Conservation (phyloP, 2,329 filamentous ascomycete species). For the Zasmidium cellare region DNA sequence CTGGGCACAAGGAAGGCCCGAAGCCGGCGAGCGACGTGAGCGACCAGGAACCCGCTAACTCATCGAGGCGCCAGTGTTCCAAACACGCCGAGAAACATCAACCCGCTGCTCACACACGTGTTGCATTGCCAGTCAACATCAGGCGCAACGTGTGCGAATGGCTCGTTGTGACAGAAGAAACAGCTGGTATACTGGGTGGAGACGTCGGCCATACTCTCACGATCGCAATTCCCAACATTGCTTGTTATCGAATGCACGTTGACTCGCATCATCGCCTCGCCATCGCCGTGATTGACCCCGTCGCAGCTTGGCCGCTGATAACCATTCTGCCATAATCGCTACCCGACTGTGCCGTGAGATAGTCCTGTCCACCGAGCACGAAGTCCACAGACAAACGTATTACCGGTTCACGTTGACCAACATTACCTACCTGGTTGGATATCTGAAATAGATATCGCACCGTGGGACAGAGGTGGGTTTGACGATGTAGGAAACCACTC, state of each 20-base stretch:
- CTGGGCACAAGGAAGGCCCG: constrained; percentile 3
- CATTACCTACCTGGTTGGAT: too few species aligned
- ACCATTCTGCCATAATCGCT: background rate
- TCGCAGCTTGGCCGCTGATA: background rate
- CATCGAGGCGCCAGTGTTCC: background rate
- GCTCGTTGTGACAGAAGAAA: background rate
- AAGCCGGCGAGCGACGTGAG: constrained; percentile 5
- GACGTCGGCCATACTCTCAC: constrained; percentile 1
- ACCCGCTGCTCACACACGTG: background rate
- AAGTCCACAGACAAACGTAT: background rate
- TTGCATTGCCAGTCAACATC: background rate
- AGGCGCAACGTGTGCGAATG: constrained; percentile 3
- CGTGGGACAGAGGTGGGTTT: background rate
- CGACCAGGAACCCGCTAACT: background rate
- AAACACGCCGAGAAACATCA: background rate
- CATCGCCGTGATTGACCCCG: background rate
- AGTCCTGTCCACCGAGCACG: too few species aligned
- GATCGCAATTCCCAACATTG: background rate
- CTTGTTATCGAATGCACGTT: constrained; percentile 3
- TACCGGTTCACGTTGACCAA: too few species aligned
- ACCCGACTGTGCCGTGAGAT: too few species aligned
- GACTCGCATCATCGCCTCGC: background rate
- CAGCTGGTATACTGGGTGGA: background rate
- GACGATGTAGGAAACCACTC: background rate
- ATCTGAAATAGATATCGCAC: background rate